Conservation (phyloP, 306 rosid genomes). For the Sicyos baderoa region DNA sequence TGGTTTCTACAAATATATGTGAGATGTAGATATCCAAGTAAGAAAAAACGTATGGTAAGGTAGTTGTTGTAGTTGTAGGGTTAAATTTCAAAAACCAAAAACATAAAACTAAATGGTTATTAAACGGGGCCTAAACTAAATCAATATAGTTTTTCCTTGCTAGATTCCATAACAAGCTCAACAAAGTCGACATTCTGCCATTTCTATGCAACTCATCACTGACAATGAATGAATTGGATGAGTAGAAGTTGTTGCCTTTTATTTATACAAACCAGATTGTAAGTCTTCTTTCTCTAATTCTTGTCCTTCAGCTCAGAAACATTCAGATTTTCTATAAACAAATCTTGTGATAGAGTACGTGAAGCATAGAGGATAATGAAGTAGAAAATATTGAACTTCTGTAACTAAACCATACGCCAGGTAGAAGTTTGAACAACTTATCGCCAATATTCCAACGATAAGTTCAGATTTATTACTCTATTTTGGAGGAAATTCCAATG, state of each 20-base stretch:
- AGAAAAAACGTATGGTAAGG: no score
- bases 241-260: neutral
- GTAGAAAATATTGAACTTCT: neutral
- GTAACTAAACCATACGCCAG: neutral
- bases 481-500: neutral
- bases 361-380: neutral
- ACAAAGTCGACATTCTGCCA: neutral
- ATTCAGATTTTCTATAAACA: neutral
- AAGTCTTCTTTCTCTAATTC: neutral
- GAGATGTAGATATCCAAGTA: no score
- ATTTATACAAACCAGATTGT: slow-evolving; percentile 2
- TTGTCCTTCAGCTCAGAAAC: neutral
- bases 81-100: no score
- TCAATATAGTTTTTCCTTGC: neutral
- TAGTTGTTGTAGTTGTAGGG: no score
- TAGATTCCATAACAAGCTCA: neutral
- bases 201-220: neutral
- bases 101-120: no score
- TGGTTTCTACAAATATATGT: no score
- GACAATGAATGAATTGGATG: neutral
- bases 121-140: no score
- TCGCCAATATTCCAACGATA: neutral
- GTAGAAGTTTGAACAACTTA: neutral
- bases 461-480: neutral
- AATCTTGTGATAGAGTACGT: neutral